Percentiles rank a stretch among this genome's conserved stretches.
phyloP scores from a whole-genome alignment of 2,329 filamentous ascomycete genomes.

The Stylonectria norvegica region DNA sequence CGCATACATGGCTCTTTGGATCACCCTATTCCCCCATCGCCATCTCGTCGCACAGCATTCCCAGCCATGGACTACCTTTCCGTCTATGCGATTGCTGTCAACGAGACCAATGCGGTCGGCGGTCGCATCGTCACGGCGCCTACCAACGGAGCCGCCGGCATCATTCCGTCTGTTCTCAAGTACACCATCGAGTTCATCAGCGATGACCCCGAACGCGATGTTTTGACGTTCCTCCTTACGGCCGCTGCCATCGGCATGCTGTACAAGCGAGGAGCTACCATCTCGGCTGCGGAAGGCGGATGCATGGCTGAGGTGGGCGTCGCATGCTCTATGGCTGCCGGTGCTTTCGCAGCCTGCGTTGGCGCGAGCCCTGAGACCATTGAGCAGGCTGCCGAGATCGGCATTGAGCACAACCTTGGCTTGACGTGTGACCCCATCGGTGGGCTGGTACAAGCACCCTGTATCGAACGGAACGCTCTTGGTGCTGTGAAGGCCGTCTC shows the following conservation, averaged over 20 bases:
- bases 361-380: conserved; percentile 48
- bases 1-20: conserved; percentile 44
- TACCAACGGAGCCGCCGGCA: conserved; percentile 50
- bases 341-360: conserved; percentile 50
- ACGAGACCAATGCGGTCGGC: conserved; percentile 51
- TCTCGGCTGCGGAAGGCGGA: conserved; percentile 49
- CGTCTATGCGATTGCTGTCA: conserved; percentile 50
- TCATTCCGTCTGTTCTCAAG: conserved; percentile 50
- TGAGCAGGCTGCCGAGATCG: conserved; percentile 50
- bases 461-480: conserved; percentile 49
- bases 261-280: conserved; percentile 51
- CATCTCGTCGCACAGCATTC: conserved; percentile 44
- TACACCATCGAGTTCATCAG: conserved; percentile 49
- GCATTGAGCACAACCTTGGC: conserved; percentile 51
- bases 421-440: conserved; percentile 50
- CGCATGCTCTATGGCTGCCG: conserved; percentile 50
- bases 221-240: conserved; percentile 47
- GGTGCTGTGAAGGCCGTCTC: conserved; percentile 51
- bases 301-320: conserved; percentile 55
- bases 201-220: conserved; percentile 47
- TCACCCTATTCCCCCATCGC: conserved; percentile 45
- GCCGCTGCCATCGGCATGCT: conserved; percentile 51
- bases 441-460: conserved; percentile 48
- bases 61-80: conserved; percentile 50
- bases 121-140: conserved; percentile 50